phyloP scores from a whole-genome alignment of 495 filamentous ascomycete genomes.

The Mytilinidion resinicola region DNA sequence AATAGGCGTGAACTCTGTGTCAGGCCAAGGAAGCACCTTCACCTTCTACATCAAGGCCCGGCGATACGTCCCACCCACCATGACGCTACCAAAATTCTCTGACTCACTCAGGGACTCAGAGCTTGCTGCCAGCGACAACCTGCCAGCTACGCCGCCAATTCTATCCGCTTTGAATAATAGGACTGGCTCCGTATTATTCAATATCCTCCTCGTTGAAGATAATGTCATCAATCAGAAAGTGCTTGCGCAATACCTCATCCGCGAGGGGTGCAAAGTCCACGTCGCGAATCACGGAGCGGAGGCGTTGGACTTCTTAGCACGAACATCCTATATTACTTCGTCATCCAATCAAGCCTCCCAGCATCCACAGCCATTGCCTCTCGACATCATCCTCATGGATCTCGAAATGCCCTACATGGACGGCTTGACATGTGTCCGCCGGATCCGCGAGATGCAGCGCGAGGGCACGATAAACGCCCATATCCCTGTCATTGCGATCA shows the following conservation, averaged over 20 bases:
- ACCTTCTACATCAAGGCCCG: slow-evolving; percentile 32
- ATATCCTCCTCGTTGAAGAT: not conserved
- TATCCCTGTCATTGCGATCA: slow-evolving; percentile 17
- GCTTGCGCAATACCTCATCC: not conserved
- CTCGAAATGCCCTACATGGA: slow-evolving; percentile 21
- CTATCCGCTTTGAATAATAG: no score
- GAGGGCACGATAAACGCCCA: slow-evolving; percentile 3
- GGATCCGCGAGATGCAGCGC: slow-evolving; percentile 14
- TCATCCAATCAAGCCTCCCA: not conserved
- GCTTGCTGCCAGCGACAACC: no score
- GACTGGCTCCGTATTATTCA: no score
- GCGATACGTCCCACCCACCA: slow-evolving; percentile 3
- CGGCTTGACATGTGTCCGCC: slow-evolving; percentile 13
- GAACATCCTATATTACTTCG: not conserved
- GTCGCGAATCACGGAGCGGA: not conserved
- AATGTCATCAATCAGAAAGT: slow-evolving; percentile 2
- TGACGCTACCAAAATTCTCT: no score
- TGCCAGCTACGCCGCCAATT: no score
- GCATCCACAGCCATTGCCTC: not conserved
- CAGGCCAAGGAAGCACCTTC: slow-evolving; percentile 29
- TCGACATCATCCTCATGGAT: slow-evolving; percentile 17
- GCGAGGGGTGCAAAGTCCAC: not conserved
- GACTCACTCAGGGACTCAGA: no score
- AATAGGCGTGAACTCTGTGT: slow-evolving; percentile 30
- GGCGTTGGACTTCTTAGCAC: not conserved